Evolutionary conservation across 257 asterid species (phyloP).

Genomic region (Linaria vulgaris): DNA sequence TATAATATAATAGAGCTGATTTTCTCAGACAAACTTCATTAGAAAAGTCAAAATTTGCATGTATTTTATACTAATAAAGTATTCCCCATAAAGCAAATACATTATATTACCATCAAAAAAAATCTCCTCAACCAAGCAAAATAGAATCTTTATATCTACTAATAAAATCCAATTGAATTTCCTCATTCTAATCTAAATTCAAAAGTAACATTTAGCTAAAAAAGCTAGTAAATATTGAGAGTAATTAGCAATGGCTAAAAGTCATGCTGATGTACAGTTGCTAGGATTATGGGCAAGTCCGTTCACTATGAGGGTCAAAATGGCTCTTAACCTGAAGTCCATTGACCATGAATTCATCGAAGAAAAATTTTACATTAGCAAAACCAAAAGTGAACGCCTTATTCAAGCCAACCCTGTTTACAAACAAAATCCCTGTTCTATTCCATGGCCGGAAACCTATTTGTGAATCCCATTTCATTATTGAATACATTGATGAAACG

Average conservation of each 20-base stretch:
- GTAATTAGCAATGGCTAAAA: conserved; percentile 31
- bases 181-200: too few species aligned
- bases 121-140: too few species aligned
- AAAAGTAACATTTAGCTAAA: neutral
- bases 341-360: conserved; percentile 41
- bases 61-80: too few species aligned
- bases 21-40: too few species aligned
- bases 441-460: conserved; percentile 32
- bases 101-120: too few species aligned
- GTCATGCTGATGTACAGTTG: conserved; percentile 40
- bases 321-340: conserved; percentile 52
- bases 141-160: too few species aligned
- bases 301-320: conserved; percentile 36
- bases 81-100: too few species aligned
- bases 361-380: conserved; percentile 13
- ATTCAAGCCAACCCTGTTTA: conserved; percentile 46
- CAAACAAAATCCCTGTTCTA: conserved; percentile 59
- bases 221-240: neutral
- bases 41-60: too few species aligned
- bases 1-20: too few species aligned
- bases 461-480: conserved; percentile 47
- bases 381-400: conserved; percentile 41
- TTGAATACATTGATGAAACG: conserved; percentile 37
- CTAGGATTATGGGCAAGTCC: conserved; percentile 45
- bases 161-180: too few species aligned